These are phyloP conservation scores for Yamadazyma aaseri DNA, from an alignment of 1,139 yeast species.

Conservation along the genomic window DNA sequence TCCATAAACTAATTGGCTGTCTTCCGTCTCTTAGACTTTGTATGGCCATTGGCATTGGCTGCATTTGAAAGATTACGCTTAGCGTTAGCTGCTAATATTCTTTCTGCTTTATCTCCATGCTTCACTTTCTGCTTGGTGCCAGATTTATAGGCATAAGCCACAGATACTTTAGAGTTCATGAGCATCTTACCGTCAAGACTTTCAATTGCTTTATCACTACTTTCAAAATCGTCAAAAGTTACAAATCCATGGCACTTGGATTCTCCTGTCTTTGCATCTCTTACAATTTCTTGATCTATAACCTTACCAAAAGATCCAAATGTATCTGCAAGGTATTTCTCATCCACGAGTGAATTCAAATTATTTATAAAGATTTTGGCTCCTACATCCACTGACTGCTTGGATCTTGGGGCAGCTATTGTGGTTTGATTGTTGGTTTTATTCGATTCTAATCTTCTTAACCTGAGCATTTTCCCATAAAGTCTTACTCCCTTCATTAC, in stretches of 20 bases:
- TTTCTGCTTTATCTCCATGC: constrained; percentile 82
- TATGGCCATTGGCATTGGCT: no score
- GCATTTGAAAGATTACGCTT: constrained; percentile 24
- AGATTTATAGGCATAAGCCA: constrained; percentile 75
- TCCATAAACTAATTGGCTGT: no score
- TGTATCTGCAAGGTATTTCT: constrained; percentile 53
- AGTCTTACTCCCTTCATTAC: constrained; percentile 63
- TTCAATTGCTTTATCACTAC: constrained; percentile 71
- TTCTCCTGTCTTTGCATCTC: constrained; percentile 47
- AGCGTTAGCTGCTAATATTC: constrained; percentile 72
- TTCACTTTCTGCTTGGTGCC: constrained; percentile 37
- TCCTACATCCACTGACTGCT: constrained; percentile 54
- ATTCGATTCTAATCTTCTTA: constrained; percentile 23
- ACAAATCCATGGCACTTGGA: constrained; percentile 66
- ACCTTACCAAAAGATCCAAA: constrained; percentile 72
- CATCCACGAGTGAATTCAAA: constrained; percentile 69
- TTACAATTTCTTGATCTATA: constrained; percentile 50
- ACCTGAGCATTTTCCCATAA: constrained; percentile 61
- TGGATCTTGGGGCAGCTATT: constrained; percentile 1
- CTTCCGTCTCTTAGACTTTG: no score
- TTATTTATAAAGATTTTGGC: constrained; percentile 77
- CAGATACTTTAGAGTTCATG: constrained; percentile 60
- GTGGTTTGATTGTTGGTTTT: constrained; percentile 5
- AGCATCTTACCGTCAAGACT: constrained; percentile 68
- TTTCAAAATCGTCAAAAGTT: constrained; percentile 59